Conservation (phyloP, 1,284 basidiomycete species). For the Somion occarium region DNA sequence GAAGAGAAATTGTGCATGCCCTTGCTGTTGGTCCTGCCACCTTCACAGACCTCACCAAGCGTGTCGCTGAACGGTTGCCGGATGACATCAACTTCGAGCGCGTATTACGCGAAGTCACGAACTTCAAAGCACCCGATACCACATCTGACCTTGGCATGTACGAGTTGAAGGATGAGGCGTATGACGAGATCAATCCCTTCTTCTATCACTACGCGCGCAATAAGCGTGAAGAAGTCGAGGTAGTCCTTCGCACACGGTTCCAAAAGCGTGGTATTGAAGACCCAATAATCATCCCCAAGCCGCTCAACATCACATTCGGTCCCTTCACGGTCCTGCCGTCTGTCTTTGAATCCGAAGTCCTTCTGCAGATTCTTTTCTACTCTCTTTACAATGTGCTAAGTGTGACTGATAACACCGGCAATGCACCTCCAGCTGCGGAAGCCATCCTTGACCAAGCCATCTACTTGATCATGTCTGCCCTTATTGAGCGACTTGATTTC, state of each 20-base stretch:
- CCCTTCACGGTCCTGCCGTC: conserved; percentile 61
- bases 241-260: conserved; percentile 64
- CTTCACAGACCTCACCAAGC: conserved; percentile 90
- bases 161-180: conserved; percentile 81
- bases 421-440: conserved; percentile 70
- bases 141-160: conserved; percentile 82
- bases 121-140: conserved; percentile 79
- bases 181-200: conserved; percentile 90
- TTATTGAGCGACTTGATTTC: conserved; percentile 59
- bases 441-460: conserved; percentile 87
- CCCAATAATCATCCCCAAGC: conserved; percentile 72
- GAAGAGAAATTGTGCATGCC: conserved; percentile 88
- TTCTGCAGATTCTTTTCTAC: conserved; percentile 77
- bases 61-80: conserved; percentile 85
- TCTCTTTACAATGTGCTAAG: conserved; percentile 66
- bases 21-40: conserved; percentile 86
- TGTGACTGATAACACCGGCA: conserved; percentile 51
- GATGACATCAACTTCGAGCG: conserved; percentile 86
- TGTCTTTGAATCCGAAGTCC: conserved; percentile 61
- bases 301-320: conserved; percentile 58
- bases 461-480: conserved; percentile 80
- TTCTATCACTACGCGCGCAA: conserved; percentile 97
- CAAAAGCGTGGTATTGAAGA: conserved; percentile 64
- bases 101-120: conserved; percentile 76
- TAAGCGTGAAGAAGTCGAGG: conserved; percentile 92